Conservation (phyloP, 2,329 filamentous ascomycete species). For the Harringtonia lauricola region DNA sequence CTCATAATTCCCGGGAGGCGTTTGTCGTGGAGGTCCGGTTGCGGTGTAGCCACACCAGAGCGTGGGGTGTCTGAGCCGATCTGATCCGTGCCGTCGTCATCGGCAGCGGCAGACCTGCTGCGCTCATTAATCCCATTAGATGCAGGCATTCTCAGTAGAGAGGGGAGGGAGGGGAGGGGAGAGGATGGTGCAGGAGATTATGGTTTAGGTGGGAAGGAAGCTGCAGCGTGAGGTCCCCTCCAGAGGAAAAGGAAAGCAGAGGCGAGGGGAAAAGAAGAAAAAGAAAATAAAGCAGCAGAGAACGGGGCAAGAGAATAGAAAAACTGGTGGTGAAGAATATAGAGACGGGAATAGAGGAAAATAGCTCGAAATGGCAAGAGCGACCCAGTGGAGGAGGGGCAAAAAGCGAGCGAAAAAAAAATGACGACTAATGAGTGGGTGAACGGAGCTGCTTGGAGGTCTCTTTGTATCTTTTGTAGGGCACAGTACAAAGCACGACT, state of each 20-base stretch:
- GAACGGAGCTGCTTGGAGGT: slow-evolving; percentile 2
- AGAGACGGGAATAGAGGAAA: slow-evolving; percentile 2
- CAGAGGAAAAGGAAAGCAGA: background rate
- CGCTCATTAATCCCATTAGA: slow-evolving; percentile 41
- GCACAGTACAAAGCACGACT: background rate
- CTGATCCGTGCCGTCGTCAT: slow-evolving; percentile 65
- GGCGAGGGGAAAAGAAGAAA: background rate
- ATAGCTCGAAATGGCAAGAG: slow-evolving; percentile 10
- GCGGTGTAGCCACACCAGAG: slow-evolving; percentile 84
- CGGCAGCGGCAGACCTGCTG: slow-evolving; percentile 43
- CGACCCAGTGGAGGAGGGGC: slow-evolving; percentile 11
- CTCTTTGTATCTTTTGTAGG: slow-evolving; percentile 1
- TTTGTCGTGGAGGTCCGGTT: slow-evolving; percentile 89
- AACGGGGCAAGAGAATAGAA: background rate
- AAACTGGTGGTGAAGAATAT: slow-evolving; percentile 2
- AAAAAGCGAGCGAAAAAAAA: slow-evolving; percentile 7
- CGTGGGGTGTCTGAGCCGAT: slow-evolving; percentile 79
- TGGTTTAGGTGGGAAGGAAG: background rate
- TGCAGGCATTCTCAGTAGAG: slow-evolving; percentile 12
- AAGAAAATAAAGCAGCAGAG: background rate
- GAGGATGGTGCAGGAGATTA: background rate
- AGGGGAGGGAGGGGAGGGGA: background rate
- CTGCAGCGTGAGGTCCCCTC: background rate
- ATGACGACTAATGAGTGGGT: slow-evolving; percentile 7
- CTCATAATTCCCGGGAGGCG: slow-evolving; percentile 91